A percentile compares a stretch with the other conserved stretches of the same genome.
These are phyloP conservation scores for Phytophthora nicotianae DNA, from an alignment of 352 stramenopile species.

Conservation along the genomic window DNA sequence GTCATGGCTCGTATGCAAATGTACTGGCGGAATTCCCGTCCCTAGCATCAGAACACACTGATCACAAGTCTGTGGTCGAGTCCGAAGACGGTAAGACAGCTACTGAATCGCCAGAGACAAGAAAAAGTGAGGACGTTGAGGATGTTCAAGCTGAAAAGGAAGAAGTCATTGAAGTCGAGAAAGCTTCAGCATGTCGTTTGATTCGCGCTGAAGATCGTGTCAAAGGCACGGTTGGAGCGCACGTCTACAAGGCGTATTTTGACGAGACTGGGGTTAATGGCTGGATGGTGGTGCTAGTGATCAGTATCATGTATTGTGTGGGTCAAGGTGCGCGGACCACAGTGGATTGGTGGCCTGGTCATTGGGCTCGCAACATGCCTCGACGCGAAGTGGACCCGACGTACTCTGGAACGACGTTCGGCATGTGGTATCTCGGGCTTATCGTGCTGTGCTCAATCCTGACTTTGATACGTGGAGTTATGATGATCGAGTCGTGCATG, in stretches of 20 bases:
- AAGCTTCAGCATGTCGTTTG: not conserved
- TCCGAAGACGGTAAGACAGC: not conserved
- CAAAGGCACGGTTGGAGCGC: constrained; percentile 28
- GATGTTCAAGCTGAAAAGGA: not conserved
- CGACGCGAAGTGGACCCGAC: constrained; percentile 22
- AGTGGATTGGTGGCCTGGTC: constrained; percentile 45
- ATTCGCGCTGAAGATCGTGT: constrained; percentile 39
- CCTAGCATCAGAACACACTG: not conserved
- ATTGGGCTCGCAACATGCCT: constrained; percentile 43
- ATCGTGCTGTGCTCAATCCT: constrained; percentile 31
- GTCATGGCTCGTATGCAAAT: constrained; percentile 74
- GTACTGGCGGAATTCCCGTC: constrained; percentile 47
- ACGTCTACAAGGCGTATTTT: constrained; percentile 39
- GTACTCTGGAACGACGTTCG: constrained; percentile 45
- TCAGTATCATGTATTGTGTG: constrained; percentile 13
- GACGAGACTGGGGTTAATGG: constrained; percentile 35
- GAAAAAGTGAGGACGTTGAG: not conserved
- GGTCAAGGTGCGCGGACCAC: constrained; percentile 29
- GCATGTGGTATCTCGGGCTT: constrained; percentile 43
- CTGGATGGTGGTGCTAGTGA: constrained; percentile 14
- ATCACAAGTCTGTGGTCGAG: not conserved
- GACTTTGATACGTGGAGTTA: constrained; percentile 23
- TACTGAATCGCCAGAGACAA: not conserved
- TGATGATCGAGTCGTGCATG: constrained; percentile 39
- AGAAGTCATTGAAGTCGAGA: no score